Conservation (phyloP, 2,329 filamentous ascomycete species). For the Claviceps sp. region DNA sequence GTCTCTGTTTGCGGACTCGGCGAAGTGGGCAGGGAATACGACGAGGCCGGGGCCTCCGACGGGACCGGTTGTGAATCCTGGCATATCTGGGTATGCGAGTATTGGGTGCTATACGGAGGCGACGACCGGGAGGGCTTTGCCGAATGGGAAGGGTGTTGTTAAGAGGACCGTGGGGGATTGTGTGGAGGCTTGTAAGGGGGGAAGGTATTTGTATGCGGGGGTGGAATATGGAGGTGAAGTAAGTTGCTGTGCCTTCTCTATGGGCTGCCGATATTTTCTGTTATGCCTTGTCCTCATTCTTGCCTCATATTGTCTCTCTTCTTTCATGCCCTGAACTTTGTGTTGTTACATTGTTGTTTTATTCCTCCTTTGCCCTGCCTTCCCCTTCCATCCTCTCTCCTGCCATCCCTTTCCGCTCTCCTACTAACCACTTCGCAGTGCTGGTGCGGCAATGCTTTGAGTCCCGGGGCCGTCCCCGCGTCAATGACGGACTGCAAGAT, state of each 20-base stretch:
- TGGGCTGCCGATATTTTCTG: too few relatives aligned
- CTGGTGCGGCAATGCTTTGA: conserved; percentile 21
- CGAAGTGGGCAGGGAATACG: conserved; percentile 16
- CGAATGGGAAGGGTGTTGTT: conserved; percentile 11
- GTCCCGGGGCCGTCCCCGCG: conserved; percentile 16
- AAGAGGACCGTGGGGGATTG: conserved; percentile 21
- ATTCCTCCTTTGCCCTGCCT: neutral
- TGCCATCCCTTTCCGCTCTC: neutral
- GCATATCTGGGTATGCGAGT: conserved; percentile 20
- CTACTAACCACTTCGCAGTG: conserved; percentile 13
- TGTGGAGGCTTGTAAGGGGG: conserved; percentile 18
- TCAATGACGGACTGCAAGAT: conserved; percentile 20
- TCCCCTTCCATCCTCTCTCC: neutral
- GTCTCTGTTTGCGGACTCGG: conserved; percentile 31
- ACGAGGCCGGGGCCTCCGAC: conserved; percentile 10
- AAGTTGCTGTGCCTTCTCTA: conserved; percentile 1
- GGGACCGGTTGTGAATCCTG: conserved; percentile 23
- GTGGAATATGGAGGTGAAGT: conserved; percentile 27
- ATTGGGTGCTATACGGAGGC: conserved; percentile 27
- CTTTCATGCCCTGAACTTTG: too few relatives aligned
- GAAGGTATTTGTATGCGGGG: conserved; percentile 18
- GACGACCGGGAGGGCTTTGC: conserved; percentile 18
- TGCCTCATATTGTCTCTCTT: too few relatives aligned
- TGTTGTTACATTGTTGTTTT: neutral
- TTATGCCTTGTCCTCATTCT: neutral